Conservation (phyloP, 495 filamentous ascomycete species). For the Eremomyces bilateralis region DNA sequence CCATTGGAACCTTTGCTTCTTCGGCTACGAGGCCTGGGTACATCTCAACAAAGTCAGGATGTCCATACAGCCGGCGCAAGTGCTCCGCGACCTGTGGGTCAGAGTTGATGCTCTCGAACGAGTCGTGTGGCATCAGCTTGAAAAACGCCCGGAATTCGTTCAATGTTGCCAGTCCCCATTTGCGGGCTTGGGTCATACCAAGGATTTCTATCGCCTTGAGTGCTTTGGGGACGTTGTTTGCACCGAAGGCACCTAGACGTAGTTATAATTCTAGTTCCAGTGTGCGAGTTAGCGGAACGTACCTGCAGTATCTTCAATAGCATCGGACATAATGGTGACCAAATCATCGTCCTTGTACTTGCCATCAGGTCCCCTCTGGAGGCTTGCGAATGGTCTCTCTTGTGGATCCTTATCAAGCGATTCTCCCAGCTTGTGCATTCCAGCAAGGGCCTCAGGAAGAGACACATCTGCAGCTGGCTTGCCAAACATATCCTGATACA, state of each 20-base stretch:
- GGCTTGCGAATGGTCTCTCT: conserved; percentile 36
- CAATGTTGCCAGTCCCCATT: conserved; percentile 36
- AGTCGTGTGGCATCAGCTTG: conserved; percentile 30
- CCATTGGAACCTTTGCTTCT: conserved; percentile 7
- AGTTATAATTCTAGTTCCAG: background rate
- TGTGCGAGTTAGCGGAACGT: conserved; percentile 18
- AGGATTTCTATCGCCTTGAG: conserved; percentile 35
- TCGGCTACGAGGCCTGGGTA: conserved; percentile 26
- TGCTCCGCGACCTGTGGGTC: conserved; percentile 28
- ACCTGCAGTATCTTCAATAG: conserved; percentile 42
- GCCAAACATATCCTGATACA: conserved; percentile 40
- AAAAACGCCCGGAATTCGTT: conserved; percentile 46
- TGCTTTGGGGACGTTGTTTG: conserved; percentile 35
- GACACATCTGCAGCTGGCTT: conserved; percentile 30
- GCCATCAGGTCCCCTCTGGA: conserved; percentile 37
- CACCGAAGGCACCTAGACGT: conserved; percentile 18
- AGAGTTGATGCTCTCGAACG: conserved; percentile 42
- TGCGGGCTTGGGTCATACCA: conserved; percentile 37
- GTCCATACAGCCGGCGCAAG: conserved; percentile 31
- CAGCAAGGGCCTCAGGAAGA: conserved; percentile 33
- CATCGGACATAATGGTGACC: conserved; percentile 39
- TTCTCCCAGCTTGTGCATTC: conserved; percentile 37
- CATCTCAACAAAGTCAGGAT: conserved; percentile 41
- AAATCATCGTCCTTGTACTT: conserved; percentile 44
- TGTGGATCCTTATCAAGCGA: conserved; percentile 36